Base-by-base conservation (phyloP, 2,329 filamentous ascomycete species). In the Cadophora luteo-olivacea region DNA sequence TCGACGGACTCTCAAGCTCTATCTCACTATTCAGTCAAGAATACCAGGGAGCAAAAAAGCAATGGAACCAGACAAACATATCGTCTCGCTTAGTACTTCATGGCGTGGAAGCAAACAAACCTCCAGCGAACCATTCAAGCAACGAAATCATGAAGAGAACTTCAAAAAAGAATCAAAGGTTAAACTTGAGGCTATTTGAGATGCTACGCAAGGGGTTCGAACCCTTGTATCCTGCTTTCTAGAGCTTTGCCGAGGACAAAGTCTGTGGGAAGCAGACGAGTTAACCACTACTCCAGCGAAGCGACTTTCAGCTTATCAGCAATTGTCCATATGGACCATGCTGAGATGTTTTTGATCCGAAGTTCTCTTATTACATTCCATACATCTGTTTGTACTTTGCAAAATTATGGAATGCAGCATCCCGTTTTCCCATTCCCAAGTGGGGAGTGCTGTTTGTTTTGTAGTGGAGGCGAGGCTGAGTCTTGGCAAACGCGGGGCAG, bases 251-350 rank as follows among this genome's bases (percentile, higher is more conserved):
- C 5, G 1, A 8, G 9, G 9, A 49, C 24, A 36, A 45, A 32
- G 51, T 9, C 8, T 32, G 16, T 64, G 62, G 62, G 62, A 64
- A 64, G 62, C 49, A 57, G 62, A 64, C 62, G 24, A 64, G 62
- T 64, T 64, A 64, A 64, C 62, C 62, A 64, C 62, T 64, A 64
- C 62, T 64, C 24, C 62, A 64, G 51, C 51, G 25, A 45, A 32
- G 62, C 51, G 25, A 54, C 14, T 33, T 33, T 4, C 4, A 8
- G 52, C 6, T 8, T n/a, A 6, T 12, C 19, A 22, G 19, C 19
- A 38, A 9, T 33, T 55, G 12, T 19, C 57, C 62, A 64, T 16
- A 2, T 41, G 32, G 22, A 51, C 57, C 12, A 60, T 8, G 19
- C 12, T 19, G 41, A 7, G 22, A 14, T 48, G 7, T 36, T 3